Base-by-base conservation (phyloP, 768 basidiomycete genomes). In the Tulasnella sp. region DNA sequence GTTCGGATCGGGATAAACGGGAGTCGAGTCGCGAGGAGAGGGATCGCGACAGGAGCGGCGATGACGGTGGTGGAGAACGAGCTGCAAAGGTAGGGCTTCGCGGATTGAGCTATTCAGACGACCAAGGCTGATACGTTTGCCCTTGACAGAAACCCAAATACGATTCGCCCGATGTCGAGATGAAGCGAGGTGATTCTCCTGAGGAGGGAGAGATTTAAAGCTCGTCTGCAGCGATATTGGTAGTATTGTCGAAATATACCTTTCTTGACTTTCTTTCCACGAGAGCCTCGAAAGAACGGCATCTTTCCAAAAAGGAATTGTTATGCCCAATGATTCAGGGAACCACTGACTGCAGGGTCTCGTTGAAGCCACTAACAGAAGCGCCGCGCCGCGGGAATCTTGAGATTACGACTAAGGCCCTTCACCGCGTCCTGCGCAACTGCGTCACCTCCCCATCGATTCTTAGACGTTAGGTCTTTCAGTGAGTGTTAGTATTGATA, bases 121-220 rank as follows among this genome's bases (percentile, higher is more conserved):
- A 77, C 78, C 81, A 71, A 80, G 82, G 23, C 86, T 87, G 57
- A n/a, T 26, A 40, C 11, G 20, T 11, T 32, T 13, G 48, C 39
- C 23, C 46, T 46, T 23, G 40, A 13, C 32, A 80, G 79, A 77
- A 70, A 70, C 42, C 77, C 29, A 77, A 77, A 39, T 39, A 73
- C 13, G 77, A 57, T n/a, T 29, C 75, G 20, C 55, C 32, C 6
- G 75, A 77, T 42, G 69, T 46, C 44, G 67, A 74, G 15, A 35
- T 35, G 16, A 77, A 74, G 78, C 57, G 81, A 75, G 92, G 87
- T 51, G 93, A 94, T 82, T 93, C 91, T 67, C 94, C 93, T 2
- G 94, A 95, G 85, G 93, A 95, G 83, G 93, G 93, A 35, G 93
- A 95, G 83, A 95, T 95, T 81, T 94, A 81, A 87, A 23, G 32